Percentiles rank a stretch among this genome's conserved stretches.
Evolutionary conservation across 805 yeast species (phyloP).

Genomic region (Clavispora fructus): DNA sequence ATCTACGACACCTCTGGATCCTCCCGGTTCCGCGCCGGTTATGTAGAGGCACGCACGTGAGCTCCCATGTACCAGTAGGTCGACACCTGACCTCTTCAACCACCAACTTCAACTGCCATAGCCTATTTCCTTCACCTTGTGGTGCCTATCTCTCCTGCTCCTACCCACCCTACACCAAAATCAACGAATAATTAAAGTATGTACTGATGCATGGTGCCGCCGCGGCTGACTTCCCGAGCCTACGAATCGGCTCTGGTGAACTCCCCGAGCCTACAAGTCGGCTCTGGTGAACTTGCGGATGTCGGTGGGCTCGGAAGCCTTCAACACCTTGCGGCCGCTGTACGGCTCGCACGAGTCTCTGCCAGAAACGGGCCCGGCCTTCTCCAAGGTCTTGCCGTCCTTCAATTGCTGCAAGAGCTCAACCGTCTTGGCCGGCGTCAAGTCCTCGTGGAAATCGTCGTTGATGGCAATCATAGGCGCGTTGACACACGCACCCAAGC

Average conservation of each 20-base stretch:
- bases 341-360: slow-evolving; percentile 75
- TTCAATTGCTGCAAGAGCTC: slow-evolving; percentile 58
- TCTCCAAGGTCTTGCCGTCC: slow-evolving; percentile 51
- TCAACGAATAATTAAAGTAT: not conserved
- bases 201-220: not conserved
- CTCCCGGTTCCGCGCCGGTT: not conserved
- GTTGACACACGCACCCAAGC: slow-evolving; percentile 88
- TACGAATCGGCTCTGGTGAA: too few relatives aligned
- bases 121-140: too few relatives aligned
- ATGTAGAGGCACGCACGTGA: not conserved
- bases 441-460: slow-evolving; percentile 79
- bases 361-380: slow-evolving; percentile 65
- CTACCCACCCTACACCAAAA: not conserved
- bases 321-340: slow-evolving; percentile 61
- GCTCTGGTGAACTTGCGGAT: slow-evolving; percentile 66
- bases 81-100: too few relatives aligned
- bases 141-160: too few relatives aligned
- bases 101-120: too few relatives aligned
- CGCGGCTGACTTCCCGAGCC: not conserved
- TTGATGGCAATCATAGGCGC: slow-evolving; percentile 85
- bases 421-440: slow-evolving; percentile 61
- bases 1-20: too few relatives aligned
- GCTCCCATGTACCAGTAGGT: too few relatives aligned
- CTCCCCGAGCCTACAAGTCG: slow-evolving; percentile 46
- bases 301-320: slow-evolving; percentile 58